Evolutionary conservation across 208 protist genomes (phyloP), one percentile per base, ranked within the genome.

Genomic region (Crithidia acanthocephali): DNA sequence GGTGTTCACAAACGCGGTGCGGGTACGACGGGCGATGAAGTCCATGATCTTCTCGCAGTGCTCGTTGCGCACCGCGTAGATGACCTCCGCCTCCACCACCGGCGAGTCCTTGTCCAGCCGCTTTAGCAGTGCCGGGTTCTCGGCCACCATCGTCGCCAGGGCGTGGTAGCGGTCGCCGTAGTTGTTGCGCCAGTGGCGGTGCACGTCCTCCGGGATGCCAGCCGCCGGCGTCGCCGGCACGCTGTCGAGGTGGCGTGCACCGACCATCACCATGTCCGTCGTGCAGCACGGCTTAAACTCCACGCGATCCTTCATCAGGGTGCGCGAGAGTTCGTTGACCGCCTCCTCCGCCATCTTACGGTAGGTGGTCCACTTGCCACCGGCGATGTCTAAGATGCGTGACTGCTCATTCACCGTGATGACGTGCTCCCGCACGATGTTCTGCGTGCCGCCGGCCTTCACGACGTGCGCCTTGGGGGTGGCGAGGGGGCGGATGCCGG

Each of bases 351-450:
- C 88, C 78, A 99, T 99, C 69, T 90, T 86, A 65, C 97, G 93
- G 83, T 98, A 99, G 33, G 96, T 98, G 50, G 97, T 99, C 96
- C 97, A 99, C 83, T 99, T 99, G 44, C 97, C 97, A 25, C 97
- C 97, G 8, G 86, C 86, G 27, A 99, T 87, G 63, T 87, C 93
- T 13, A 99, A 40, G 40, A 98, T 86, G 44, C 68, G 88, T 42
- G 75, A 66, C 30, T 79, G n/a, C 37, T 61, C 55, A 60, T 93
- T 83, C 2, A 90, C 83, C 13, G 91, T 75, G 71, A 99, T 88
- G 66, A 95, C 73, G 81, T 99, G 96, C 73, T 99, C 95, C 20
- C 97, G 90, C 23, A 95, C 87, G 16, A 98, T 89, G 71, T 84
- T 94, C 79, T 97, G 69, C 33, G 87, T 94, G 57, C 73, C 71